A percentile compares a stretch with the other conserved stretches of the same genome.
Conservation (phyloP, 768 basidiomycete species). For the Suillus luteus region DNA sequence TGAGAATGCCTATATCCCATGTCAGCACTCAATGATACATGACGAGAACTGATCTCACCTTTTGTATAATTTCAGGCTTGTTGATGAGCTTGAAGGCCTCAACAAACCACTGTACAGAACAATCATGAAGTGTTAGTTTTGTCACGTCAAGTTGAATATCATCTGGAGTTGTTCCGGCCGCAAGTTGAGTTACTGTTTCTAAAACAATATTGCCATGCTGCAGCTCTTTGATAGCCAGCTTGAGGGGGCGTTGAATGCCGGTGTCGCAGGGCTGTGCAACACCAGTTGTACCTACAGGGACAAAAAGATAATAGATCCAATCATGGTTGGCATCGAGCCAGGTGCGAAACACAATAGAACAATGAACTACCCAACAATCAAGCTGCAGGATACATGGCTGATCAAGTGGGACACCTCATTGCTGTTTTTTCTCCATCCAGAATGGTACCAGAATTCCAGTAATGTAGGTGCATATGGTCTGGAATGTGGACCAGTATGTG, state of each 20-base stretch:
- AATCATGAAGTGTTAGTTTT: slow-evolving; percentile 25
- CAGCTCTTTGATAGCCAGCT: slow-evolving; percentile 29
- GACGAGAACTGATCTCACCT: slow-evolving; percentile 23
- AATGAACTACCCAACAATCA: slow-evolving; percentile 7
- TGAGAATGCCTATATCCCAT: no score
- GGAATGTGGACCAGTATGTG: no score
- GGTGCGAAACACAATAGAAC: slow-evolving; percentile 4
- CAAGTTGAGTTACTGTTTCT: no score
- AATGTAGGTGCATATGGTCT: no score
- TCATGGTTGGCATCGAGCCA: slow-evolving; percentile 2
- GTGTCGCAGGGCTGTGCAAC: slow-evolving; percentile 11
- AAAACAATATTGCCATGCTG: no score
- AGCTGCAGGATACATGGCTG: slow-evolving; percentile 10
- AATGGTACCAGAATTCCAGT: no score
- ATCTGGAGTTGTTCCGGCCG: slow-evolving; percentile 8
- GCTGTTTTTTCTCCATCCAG: no score
- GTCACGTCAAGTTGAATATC: slow-evolving; percentile 24
- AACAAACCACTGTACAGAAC: slow-evolving; percentile 35
- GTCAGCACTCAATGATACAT: not conserved
- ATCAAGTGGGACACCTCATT: not conserved
- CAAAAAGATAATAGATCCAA: slow-evolving; percentile 1
- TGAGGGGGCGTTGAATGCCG: slow-evolving; percentile 37
- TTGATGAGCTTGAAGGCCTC: slow-evolving; percentile 33
- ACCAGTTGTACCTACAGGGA: slow-evolving; percentile 3
- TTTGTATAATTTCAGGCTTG: slow-evolving; percentile 30